A percentile compares a stretch with the other conserved stretches of the same genome.
These are phyloP conservation scores for Pontederia crassipes DNA, from an alignment of 176 grass and related monocot species.

Conservation along the genomic window DNA sequence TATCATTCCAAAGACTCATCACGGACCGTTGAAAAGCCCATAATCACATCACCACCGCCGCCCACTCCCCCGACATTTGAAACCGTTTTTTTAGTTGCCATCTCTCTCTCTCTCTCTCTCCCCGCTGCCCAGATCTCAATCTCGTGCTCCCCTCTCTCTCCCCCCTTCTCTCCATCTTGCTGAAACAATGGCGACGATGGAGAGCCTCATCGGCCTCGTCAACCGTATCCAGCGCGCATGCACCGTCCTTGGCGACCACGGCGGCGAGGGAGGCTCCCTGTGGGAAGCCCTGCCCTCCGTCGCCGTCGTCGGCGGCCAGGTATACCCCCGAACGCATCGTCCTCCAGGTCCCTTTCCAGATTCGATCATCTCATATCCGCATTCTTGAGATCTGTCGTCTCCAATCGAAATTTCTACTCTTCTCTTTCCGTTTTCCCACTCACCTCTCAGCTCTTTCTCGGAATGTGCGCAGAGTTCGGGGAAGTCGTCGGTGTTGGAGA, in stretches of 20 bases:
- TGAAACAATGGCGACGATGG: conserved; percentile 84
- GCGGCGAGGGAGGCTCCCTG: conserved; percentile 55
- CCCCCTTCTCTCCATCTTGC: neutral
- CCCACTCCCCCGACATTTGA: no score
- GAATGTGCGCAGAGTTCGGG: conserved; percentile 64
- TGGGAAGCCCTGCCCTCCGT: conserved; percentile 98
- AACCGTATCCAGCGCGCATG: conserved; percentile 97
- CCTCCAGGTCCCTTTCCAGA: conserved; percentile 5
- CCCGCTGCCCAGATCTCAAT: no score
- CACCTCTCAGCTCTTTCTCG: conserved; percentile 9
- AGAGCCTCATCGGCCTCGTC: conserved; percentile 91
- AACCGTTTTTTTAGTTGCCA: no score
- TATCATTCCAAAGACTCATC: no score
- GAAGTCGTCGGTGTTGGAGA: conserved; percentile 98
- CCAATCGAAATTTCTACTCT: neutral
- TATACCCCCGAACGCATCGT: conserved; percentile 6
- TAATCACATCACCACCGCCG: no score
- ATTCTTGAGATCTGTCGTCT: neutral
- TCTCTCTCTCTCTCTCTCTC: no score
- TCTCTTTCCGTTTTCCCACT: conserved; percentile 19
- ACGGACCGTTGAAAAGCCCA: no score
- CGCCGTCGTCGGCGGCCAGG: conserved; percentile 99
- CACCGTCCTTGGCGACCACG: conserved; percentile 92
- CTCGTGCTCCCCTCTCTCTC: neutral
- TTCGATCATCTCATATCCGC: neutral